Evolutionary conservation across 2,329 filamentous ascomycete species (phyloP).

Genomic region (Pestalotiopsis sp.): DNA sequence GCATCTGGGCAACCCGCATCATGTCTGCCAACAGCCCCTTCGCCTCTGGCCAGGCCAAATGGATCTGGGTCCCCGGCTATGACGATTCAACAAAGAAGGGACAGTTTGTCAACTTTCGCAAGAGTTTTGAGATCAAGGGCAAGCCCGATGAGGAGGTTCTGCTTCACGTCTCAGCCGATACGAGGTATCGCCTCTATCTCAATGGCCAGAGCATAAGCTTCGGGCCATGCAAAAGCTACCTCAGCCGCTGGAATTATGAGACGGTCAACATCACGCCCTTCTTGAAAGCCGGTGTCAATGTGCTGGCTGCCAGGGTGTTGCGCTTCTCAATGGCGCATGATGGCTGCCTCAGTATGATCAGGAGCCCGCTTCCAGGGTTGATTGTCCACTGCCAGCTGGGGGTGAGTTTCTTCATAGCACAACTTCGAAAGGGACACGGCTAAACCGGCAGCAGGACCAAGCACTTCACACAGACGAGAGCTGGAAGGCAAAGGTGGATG

Average conservation of each 20-base stretch:
- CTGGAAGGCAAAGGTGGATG: conserved; percentile 13
- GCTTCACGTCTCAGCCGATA: conserved; percentile 28
- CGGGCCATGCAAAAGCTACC: conserved; percentile 26
- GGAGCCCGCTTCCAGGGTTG: conserved; percentile 30
- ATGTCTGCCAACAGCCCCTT: conserved; percentile 8
- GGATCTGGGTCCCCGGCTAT: conserved; percentile 12
- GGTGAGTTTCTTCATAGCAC: background rate
- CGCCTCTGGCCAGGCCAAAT: conserved; percentile 9
- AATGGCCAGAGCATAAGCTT: conserved; percentile 22
- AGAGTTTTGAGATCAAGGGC: background rate
- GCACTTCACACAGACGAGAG: conserved; percentile 22
- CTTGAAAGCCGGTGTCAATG: conserved; percentile 19
- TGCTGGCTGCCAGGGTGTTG: conserved; percentile 19
- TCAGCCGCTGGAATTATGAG: conserved; percentile 27
- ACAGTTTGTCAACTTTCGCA: conserved; percentile 11
- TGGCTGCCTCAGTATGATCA: conserved; percentile 32
- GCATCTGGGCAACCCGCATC: background rate
- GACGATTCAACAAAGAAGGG: conserved; percentile 6
- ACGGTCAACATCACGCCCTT: conserved; percentile 23
- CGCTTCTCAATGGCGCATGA: conserved; percentile 28
- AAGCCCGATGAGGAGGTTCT: background rate
- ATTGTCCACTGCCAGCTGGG: conserved; percentile 28
- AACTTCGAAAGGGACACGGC: background rate
- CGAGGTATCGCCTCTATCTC: conserved; percentile 26
- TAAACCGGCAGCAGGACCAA: conserved; percentile 18